phyloP scores from a whole-genome alignment of 2,329 filamentous ascomycete genomes.

The Aspergillus quadrilineatus region DNA sequence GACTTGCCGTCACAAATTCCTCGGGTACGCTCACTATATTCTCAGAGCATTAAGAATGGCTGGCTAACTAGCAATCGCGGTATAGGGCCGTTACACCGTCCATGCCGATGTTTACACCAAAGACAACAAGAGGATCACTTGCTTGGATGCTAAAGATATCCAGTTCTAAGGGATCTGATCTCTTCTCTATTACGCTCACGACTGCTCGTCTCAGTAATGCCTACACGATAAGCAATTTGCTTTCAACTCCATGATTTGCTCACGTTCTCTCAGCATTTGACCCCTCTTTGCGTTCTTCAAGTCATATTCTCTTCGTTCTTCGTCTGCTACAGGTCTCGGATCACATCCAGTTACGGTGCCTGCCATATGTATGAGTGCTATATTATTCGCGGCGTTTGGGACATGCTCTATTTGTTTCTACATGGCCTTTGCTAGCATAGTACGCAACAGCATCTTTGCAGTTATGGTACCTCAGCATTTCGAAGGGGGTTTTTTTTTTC shows the following conservation, averaged over 20 bases:
- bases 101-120: slow-evolving; percentile 77
- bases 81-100: slow-evolving; percentile 84
- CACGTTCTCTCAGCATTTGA: neutral
- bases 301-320: neutral
- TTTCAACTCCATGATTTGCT: neutral
- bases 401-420: slow-evolving; percentile 1
- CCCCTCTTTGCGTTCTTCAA: slow-evolving; percentile 11
- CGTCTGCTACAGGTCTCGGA: neutral
- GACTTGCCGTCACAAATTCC: slow-evolving; percentile 84
- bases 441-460: slow-evolving; percentile 3
- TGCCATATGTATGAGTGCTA: slow-evolving; percentile 7
- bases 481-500: too few relatives aligned
- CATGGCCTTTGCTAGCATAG: slow-evolving; percentile 10
- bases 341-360: slow-evolving; percentile 8
- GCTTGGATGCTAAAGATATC: slow-evolving; percentile 65
- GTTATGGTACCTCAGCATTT: neutral
- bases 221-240: slow-evolving; percentile 3
- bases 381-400: slow-evolving; percentile 18
- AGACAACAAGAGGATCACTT: slow-evolving; percentile 76
- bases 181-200: neutral
- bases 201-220: neutral
- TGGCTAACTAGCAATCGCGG: slow-evolving; percentile 8
- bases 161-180: slow-evolving; percentile 25
- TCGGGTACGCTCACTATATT: slow-evolving; percentile 61
- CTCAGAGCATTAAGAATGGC: neutral